Evolutionary conservation across 306 rosid species (phyloP), one percentile per base, ranked within the genome.

Genomic region (Adenanthera pavonina): DNA sequence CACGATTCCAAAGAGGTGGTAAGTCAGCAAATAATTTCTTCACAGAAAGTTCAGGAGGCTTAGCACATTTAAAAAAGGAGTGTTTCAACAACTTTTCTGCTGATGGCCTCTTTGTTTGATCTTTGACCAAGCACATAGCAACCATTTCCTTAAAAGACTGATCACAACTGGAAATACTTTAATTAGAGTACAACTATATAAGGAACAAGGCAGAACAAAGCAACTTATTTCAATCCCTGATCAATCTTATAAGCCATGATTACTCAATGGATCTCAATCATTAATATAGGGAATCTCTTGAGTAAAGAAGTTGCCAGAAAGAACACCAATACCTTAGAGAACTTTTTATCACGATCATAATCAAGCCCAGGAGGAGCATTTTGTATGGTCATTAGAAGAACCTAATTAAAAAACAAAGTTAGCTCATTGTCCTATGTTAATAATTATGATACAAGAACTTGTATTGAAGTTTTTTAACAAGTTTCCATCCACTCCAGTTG

Each of bases 61-160:
- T 96, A n/a, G 90, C 92, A 44, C 84, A 78, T 86, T 90, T 96
- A 85, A 96, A 96, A 87, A 96, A 93, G 41, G 97, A 89, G 81
- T 93, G 99, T 68, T 94, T 96, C 83, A 96, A 82, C 76, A 96
- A 88, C 86, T 96, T 96, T 77, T 93, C 99, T 64, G 94, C 95
- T 0, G 98, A 81, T 40, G 99, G 99, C 84, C 99, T 90, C 92
- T 94, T 96, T 56, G 98, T 77, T 85, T 94, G 99, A 87, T 96
- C 99, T 91, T 96, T 96, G 79, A 96, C 99, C 88, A 96, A 87
- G 90, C 99, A 94, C 99, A 96, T 96, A 66, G 99, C 98, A 91
- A 94, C 99, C 98, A 96, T 94, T 88, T 96, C 98, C 92, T 96
- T 96, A 90, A 96, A 96, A 89, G 97, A 92, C 99, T 96, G 99